These are phyloP conservation scores for Alternaria dauci DNA, from an alignment of 2,329 filamentous ascomycete species.

Conservation along the genomic window DNA sequence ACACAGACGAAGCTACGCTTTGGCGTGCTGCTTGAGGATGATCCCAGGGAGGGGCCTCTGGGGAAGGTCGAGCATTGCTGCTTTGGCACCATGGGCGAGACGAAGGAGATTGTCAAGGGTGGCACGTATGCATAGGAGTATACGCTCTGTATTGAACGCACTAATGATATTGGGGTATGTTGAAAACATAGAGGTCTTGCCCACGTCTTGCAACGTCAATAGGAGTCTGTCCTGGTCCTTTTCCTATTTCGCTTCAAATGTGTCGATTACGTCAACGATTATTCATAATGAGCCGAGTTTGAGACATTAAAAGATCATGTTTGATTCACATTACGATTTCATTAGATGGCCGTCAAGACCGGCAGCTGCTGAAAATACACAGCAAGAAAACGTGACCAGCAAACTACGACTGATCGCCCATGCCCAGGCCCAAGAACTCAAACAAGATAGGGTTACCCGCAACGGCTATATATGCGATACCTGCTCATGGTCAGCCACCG, in stretches of 20 bases:
- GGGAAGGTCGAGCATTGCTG: conserved; percentile 50
- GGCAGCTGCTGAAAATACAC: neutral
- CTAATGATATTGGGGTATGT: neutral
- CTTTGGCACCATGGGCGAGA: conserved; percentile 51
- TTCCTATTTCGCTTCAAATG: neutral
- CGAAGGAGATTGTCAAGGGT: conserved; percentile 49
- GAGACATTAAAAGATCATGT: neutral
- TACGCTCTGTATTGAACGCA: neutral
- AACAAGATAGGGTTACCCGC: conserved; percentile 79
- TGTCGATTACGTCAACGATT: neutral
- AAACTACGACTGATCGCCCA: conserved; percentile 29
- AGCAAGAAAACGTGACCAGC: neutral
- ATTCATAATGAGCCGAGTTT: neutral
- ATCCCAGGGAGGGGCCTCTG: conserved; percentile 40
- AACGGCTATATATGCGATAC: conserved; percentile 83
- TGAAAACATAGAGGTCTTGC: neutral
- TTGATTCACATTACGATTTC: neutral
- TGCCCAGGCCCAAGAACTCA: conserved; percentile 64
- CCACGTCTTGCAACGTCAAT: neutral
- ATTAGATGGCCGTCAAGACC: neutral
- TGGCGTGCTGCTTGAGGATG: conserved; percentile 51
- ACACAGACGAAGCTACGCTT: conserved; percentile 50
- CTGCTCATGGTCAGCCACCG: conserved; percentile 54
- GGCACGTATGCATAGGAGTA: conserved; percentile 43
- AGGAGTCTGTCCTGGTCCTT: neutral